phyloP scores from a whole-genome alignment of 805 yeast species.

The Kuraishia capsulata region DNA sequence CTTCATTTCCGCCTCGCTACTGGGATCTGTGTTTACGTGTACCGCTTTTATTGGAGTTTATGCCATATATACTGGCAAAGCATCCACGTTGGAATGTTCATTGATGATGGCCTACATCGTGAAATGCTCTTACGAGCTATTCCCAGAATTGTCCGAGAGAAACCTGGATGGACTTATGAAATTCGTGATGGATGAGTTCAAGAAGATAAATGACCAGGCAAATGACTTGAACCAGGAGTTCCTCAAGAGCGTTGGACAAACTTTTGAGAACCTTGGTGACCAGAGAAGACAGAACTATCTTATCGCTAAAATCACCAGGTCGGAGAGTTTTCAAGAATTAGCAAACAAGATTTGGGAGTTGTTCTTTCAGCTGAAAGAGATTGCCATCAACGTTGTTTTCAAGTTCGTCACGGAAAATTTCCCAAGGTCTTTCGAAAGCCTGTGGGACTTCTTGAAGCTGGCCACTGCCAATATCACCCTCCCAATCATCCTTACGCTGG shows the following conservation, averaged over 20 bases:
- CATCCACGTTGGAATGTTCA: conserved; percentile 87
- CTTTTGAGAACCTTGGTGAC: conserved; percentile 11
- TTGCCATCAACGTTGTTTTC: conserved; percentile 15
- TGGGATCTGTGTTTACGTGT: conserved; percentile 78
- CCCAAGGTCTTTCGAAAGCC: conserved; percentile 42
- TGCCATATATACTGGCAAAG: conserved; percentile 77
- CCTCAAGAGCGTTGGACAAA: conserved; percentile 22
- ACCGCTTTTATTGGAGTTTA: conserved; percentile 67
- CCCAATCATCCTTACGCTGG: conserved; percentile 71
- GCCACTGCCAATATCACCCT: conserved; percentile 63
- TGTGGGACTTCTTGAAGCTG: conserved; percentile 44
- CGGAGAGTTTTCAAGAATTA: not conserved
- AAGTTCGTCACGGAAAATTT: conserved; percentile 41
- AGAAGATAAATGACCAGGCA: conserved; percentile 23
- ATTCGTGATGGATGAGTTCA: conserved; percentile 25
- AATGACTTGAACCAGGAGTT: conserved; percentile 20
- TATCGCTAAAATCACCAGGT: conserved; percentile 1
- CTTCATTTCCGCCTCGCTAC: conserved; percentile 64
- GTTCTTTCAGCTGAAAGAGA: conserved; percentile 9
- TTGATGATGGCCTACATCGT: conserved; percentile 84
- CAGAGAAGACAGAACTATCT: not conserved
- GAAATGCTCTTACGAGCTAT: conserved; percentile 85
- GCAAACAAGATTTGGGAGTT: not conserved
- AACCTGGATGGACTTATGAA: conserved; percentile 22
- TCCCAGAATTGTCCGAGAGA: conserved; percentile 69